phyloP scores from a whole-genome alignment of 169 alveolate species.

The Blepharisma undulans region DNA sequence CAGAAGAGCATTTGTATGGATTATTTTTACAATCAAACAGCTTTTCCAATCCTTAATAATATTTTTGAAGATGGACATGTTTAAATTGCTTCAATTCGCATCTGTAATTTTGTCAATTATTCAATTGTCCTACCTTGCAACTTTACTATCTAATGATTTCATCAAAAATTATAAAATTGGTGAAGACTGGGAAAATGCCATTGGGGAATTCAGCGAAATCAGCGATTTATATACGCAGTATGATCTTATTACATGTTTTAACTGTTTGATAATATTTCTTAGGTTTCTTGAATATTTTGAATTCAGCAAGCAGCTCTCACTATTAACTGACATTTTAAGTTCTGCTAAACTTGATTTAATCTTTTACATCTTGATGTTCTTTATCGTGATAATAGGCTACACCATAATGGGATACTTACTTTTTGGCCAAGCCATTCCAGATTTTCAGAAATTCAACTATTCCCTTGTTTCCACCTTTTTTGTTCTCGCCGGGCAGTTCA shows the following conservation, averaged over 20 bases:
- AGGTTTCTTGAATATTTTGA: background rate
- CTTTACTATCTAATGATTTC: background rate
- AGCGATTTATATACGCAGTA: background rate
- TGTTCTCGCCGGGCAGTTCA: constrained; percentile 36
- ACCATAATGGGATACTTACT: constrained; percentile 39
- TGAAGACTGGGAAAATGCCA: too few relatives aligned
- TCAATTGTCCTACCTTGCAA: background rate
- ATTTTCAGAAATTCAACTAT: background rate
- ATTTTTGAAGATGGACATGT: background rate
- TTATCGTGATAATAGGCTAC: constrained; percentile 35
- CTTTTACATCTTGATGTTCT: constrained; percentile 40
- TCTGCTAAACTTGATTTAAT: constrained; percentile 42
- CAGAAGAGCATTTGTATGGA: background rate
- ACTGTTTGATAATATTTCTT: background rate
- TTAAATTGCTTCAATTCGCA: background rate
- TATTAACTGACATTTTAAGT: constrained; percentile 38
- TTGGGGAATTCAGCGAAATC: background rate
- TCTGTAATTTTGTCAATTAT: background rate
- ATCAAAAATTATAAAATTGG: background rate
- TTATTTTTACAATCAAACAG: background rate
- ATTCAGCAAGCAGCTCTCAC: background rate
- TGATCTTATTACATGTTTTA: background rate
- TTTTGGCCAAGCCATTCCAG: constrained; percentile 33
- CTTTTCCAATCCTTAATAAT: background rate
- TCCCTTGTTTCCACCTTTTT: constrained; percentile 27